Evolutionary conservation across 2,329 filamentous ascomycete species (phyloP), one percentile per base, ranked within the genome.

Genomic region (Chaetomium sp.): DNA sequence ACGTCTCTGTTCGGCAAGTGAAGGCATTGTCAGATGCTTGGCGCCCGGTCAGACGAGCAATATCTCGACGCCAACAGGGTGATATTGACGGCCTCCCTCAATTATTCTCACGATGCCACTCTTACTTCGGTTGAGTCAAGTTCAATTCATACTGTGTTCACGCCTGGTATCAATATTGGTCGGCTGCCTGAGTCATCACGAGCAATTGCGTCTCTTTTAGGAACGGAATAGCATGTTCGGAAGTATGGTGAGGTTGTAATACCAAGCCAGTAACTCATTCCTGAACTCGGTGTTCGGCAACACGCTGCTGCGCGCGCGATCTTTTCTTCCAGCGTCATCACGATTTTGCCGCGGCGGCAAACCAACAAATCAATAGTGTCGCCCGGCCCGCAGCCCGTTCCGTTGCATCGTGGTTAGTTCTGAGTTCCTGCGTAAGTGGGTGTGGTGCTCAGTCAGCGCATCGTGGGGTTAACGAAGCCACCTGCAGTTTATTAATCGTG

Each of bases 371-470:
- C 19, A 27, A 27, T 27, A 27, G 19, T 27, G 19, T 27, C 19
- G 19, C 19, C 19, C 19, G 19, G 19, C 19, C 19, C 19, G 19
- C 19, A 27, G 19, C 19, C 19, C 19, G 19, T 27, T 27, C 19
- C 19, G 19, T 27, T 27, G 19, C 19, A 27, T 27, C 19, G 19
- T 27, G 41, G 41, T n/a, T 9, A 9, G 5, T 43, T 27, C 7
- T 10, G n/a, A 11, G 47, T 49, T 41, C 47, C 47, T 49, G 27
- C 36, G 36, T 40, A 37, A 49, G 35, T 38, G 37, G 47, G 47
- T 41, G 47, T 49, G 47, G 47, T 49, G 36, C 47, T 49, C 47
- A 49, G 36, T 49, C 47, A 49, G 47, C 47, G 27, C 47, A 32
- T 44, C 6, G 42, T 27, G 19, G 42, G 42, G 3, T 27, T 27